Evolutionary conservation across 2,329 filamentous ascomycete genomes (phyloP).

Genomic region (Spiromastix sp.): DNA sequence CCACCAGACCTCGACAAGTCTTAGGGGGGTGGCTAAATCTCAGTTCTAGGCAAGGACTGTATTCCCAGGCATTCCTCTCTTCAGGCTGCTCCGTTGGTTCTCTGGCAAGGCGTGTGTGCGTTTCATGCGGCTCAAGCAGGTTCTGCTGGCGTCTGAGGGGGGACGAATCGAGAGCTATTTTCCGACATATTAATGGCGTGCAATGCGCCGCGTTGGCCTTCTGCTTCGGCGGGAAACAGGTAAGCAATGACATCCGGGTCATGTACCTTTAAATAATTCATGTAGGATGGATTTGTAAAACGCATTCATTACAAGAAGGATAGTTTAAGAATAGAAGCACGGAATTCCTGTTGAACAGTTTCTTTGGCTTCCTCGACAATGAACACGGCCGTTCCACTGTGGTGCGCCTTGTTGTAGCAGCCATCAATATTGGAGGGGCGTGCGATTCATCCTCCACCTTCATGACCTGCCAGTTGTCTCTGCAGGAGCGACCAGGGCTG

Average conservation of each 20-base stretch:
- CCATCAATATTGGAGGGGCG: no score
- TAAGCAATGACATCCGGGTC: constrained; percentile 1
- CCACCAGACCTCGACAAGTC: neutral
- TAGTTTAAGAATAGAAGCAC: no score
- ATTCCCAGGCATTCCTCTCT: neutral
- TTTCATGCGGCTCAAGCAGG: neutral
- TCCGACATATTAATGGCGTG: neutral
- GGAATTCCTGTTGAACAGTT: no score
- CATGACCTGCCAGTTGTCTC: no score
- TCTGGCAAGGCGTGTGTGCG: neutral
- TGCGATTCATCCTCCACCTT: no score
- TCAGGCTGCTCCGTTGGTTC: neutral
- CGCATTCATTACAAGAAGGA: no score
- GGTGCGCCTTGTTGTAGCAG: no score
- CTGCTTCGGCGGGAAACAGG: neutral
- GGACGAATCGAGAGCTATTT: neutral
- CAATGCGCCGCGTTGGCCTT: neutral
- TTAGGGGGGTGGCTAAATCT: constrained; percentile 2
- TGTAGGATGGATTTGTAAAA: no score
- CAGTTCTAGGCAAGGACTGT: neutral
- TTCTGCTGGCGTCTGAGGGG: neutral
- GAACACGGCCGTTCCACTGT: no score
- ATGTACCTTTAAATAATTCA: constrained; percentile 2
- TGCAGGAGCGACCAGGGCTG: no score
- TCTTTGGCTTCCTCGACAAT: no score